phyloP scores from a whole-genome alignment of 345 rosid species.

The Salix viminalis region DNA sequence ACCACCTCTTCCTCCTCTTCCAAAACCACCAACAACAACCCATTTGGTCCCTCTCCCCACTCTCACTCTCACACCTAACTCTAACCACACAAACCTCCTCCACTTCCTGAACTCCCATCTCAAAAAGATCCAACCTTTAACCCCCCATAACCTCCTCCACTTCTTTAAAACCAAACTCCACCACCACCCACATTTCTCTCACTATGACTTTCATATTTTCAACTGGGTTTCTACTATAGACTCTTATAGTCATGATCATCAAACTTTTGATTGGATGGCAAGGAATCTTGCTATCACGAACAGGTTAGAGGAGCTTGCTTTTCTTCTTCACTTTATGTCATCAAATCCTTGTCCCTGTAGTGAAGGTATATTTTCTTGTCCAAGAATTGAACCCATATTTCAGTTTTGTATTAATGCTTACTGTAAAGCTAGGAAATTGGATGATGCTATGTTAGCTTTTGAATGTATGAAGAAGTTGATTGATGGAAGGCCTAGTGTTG shows the following conservation, averaged over 20 bases:
- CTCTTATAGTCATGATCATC: slow-evolving; percentile 76
- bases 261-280: slow-evolving; percentile 74
- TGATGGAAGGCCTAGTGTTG: slow-evolving; percentile 59
- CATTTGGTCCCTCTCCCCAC: slow-evolving; percentile 45
- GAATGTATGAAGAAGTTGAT: slow-evolving; percentile 62
- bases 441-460: slow-evolving; percentile 50
- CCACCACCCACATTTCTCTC: slow-evolving; percentile 66
- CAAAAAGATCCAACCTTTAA: slow-evolving; percentile 32
- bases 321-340: slow-evolving; percentile 54
- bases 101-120: slow-evolving; percentile 57
- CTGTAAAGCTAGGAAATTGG: slow-evolving; percentile 56
- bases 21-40: slow-evolving; percentile 33
- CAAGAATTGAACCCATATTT: slow-evolving; percentile 57
- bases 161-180: slow-evolving; percentile 73
- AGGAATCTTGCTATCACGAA: slow-evolving; percentile 59
- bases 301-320: slow-evolving; percentile 48
- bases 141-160: slow-evolving; percentile 48
- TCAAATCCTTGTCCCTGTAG: slow-evolving; percentile 78
- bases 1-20: slow-evolving; percentile 34
- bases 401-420: slow-evolving; percentile 46
- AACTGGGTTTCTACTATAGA: slow-evolving; percentile 70
- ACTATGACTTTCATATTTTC: slow-evolving; percentile 72
- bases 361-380: slow-evolving; percentile 85
- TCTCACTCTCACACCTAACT: slow-evolving; percentile 56
- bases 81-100: slow-evolving; percentile 38